Percentiles rank a stretch among this genome's conserved stretches.
Evolutionary conservation across 768 basidiomycete species (phyloP).

Genomic region (Suillus paluster): DNA sequence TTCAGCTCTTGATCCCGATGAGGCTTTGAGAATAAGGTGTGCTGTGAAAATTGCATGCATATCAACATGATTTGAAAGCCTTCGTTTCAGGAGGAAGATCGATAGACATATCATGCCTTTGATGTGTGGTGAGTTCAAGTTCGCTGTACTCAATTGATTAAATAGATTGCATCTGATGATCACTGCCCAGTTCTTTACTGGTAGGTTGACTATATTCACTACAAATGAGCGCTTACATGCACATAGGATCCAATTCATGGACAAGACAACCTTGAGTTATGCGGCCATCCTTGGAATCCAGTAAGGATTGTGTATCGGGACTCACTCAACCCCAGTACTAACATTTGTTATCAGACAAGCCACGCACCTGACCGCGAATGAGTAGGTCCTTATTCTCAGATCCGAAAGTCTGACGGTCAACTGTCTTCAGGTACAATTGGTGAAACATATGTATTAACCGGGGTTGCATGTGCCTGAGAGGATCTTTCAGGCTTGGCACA

Average conservation of each 20-base stretch:
- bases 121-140: constrained; percentile 62
- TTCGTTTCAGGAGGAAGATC: constrained; percentile 50
- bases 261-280: constrained; percentile 66
- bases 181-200: constrained; percentile 53
- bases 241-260: constrained; percentile 69
- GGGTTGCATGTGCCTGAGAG: not conserved
- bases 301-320: constrained; percentile 34
- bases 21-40: constrained; percentile 52
- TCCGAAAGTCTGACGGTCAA: not conserved
- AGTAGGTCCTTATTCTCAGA: constrained; percentile 39
- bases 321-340: not conserved
- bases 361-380: constrained; percentile 60
- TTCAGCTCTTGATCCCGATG: constrained; percentile 47
- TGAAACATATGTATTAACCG: constrained; percentile 22
- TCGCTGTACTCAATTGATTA: constrained; percentile 14
- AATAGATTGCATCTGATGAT: constrained; percentile 3
- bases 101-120: constrained; percentile 64
- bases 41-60: constrained; percentile 11
- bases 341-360: constrained; percentile 43
- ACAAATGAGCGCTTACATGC: not conserved
- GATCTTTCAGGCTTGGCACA: constrained; percentile 58
- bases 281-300: constrained; percentile 67
- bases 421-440: constrained; percentile 59
- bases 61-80: not conserved
- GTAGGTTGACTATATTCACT: constrained; percentile 30